phyloP scores from a whole-genome alignment of 1,284 basidiomycete genomes.

The Chiua sp. region DNA sequence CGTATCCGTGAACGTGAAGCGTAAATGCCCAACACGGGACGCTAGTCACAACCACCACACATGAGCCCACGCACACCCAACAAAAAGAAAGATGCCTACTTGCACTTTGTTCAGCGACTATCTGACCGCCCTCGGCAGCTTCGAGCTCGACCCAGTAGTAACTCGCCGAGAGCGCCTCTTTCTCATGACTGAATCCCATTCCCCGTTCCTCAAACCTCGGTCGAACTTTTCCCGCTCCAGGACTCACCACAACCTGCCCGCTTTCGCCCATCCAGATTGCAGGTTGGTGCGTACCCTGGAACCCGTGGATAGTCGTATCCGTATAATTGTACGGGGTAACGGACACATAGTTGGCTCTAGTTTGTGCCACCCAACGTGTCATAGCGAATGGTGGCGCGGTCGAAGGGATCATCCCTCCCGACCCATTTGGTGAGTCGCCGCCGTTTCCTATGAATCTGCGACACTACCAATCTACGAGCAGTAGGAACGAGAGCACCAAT shows the following conservation, averaged over 20 bases:
- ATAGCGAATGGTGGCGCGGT: slow-evolving; percentile 82
- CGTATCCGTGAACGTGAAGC: slow-evolving; percentile 67
- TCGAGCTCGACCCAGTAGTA: slow-evolving; percentile 73
- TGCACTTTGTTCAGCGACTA: slow-evolving; percentile 71
- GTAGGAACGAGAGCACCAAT: background rate
- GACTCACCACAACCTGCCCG: slow-evolving; percentile 66
- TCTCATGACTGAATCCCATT: slow-evolving; percentile 59
- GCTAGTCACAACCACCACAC: slow-evolving; percentile 44
- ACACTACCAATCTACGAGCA: background rate
- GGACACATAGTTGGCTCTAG: slow-evolving; percentile 75
- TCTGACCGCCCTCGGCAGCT: slow-evolving; percentile 52
- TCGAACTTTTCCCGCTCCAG: slow-evolving; percentile 60
- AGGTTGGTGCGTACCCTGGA: slow-evolving; percentile 82
- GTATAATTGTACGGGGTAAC: slow-evolving; percentile 81
- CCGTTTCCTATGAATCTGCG: slow-evolving; percentile 72
- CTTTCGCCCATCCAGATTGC: slow-evolving; percentile 94
- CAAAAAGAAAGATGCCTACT: slow-evolving; percentile 55
- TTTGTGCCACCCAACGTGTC: slow-evolving; percentile 82
- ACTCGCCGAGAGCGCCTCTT: slow-evolving; percentile 66
- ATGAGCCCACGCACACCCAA: slow-evolving; percentile 2
- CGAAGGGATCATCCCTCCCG: slow-evolving; percentile 73
- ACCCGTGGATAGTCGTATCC: slow-evolving; percentile 67
- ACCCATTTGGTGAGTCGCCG: slow-evolving; percentile 69
- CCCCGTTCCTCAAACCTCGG: slow-evolving; percentile 65
- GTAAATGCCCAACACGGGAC: slow-evolving; percentile 79